Percentiles rank a stretch among this genome's conserved stretches.
Conservation (phyloP, 352 stramenopile genomes). For the Pythium coloratum region DNA sequence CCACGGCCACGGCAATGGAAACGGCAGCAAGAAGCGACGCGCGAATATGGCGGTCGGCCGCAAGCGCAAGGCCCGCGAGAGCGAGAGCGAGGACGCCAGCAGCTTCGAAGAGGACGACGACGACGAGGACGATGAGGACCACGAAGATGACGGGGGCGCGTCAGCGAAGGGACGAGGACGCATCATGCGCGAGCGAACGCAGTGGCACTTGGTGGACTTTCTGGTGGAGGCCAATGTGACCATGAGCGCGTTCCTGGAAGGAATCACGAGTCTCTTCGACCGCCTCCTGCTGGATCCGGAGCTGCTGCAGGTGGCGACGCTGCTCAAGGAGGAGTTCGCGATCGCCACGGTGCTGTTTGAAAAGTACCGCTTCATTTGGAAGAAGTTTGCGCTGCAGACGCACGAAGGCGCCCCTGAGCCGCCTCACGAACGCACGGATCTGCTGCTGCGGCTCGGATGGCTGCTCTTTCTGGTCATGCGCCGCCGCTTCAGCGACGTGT, state of each 20-base stretch:
- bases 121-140: slow-evolving; percentile 16
- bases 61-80: slow-evolving; percentile 27
- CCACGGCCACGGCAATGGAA: slow-evolving; percentile 12
- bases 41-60: slow-evolving; percentile 11
- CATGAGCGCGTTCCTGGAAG: slow-evolving; percentile 63
- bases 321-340: slow-evolving; percentile 83
- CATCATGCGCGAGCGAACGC: background rate
- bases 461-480: slow-evolving; percentile 71
- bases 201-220: slow-evolving; percentile 31
- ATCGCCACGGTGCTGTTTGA: slow-evolving; percentile 71
- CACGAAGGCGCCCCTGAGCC: background rate
- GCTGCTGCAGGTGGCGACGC: slow-evolving; percentile 63
- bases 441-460: slow-evolving; percentile 71
- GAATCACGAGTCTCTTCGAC: slow-evolving; percentile 81
- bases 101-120: slow-evolving; percentile 19
- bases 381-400: slow-evolving; percentile 32
- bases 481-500: slow-evolving; percentile 39
- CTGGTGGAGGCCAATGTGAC: slow-evolving; percentile 49
- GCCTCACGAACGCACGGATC: slow-evolving; percentile 30
- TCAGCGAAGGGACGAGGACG: background rate
- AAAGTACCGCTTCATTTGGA: slow-evolving; percentile 75
- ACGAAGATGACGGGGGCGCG: slow-evolving; percentile 7
- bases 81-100: slow-evolving; percentile 10
- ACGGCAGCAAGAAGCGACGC: slow-evolving; percentile 10
- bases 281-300: slow-evolving; percentile 72